Base-by-base conservation (phyloP, 495 filamentous ascomycete genomes). In the Neurospora sp. region DNA sequence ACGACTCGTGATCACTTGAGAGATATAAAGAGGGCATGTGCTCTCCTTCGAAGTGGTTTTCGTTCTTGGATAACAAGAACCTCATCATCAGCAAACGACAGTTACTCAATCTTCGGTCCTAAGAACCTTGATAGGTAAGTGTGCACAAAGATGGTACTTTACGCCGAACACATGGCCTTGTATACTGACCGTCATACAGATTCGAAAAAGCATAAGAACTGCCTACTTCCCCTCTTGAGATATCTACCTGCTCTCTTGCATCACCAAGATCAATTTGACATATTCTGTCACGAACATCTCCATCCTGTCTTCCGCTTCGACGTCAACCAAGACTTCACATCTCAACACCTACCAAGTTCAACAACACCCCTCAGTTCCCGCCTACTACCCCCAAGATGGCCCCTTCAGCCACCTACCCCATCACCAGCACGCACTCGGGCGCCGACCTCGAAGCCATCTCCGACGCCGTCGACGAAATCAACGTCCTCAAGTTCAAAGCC, bases 381-480 rank as follows among this genome's bases (percentile, higher is more conserved):
- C 31, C 31, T 31, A 48, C 7, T 10, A 24, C 54, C 15, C 17
- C 6, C 28, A 62, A 34, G 38, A 74, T 73, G 73, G 74, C 72
- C 15, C 73, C 72, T 2, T 37, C 75, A 8, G 77, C 77, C 28
- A 74, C 72, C 37, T 73, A 76, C 34, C 39, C 24, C 66, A 40
- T 39, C 69, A 13, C 62, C 72, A 76, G 72, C 54, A 74, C 75
- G n/a, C 85, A 89, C 37, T 87, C 92, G 77, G 92, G 92, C 34
- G 86, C 89, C 8, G 88, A 88, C n/a, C 88, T 97, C n/a, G 93
- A 96, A 79, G 87, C 87, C 38, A 88, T 90, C 39, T 95, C 93
- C 3, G 93, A 96, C 81, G 86, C 88, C 79, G 90, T 97, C 78
- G 92, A 97, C 83, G 84, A 86, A 3, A 89, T 96, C 84, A 96